Base-by-base conservation (phyloP, 345 rosid species). In the Eucalyptus marginata region DNA sequence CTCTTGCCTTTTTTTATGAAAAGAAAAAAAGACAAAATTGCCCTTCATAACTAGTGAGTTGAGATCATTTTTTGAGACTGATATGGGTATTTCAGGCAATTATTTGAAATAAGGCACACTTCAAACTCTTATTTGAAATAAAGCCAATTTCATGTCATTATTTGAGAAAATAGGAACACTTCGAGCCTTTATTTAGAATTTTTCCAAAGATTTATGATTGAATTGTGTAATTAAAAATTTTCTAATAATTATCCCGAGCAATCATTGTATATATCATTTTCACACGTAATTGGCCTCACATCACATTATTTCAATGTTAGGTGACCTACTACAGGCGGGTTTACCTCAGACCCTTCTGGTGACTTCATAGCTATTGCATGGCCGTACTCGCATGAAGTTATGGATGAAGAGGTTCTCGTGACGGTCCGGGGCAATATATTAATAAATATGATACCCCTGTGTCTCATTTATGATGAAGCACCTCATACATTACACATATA, bases 161-260 rank as follows among this genome's bases (percentile, higher is more conserved):
- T 52, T 52, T 52, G 58, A 52, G 24, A 52, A 52, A 52, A 52
- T 18, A 0, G 18, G 4, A 52, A 0, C 2, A 18, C 2, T 52
- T 8, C 0, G 24, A 0, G 2, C 10, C 0, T 0, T 52, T 0
- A 52, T 18, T 52, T 52, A 52, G 0, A 52, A 20, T 7, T 20
- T 52, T 52, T 52, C 25, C 25, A 52, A 8, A 52, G 58, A 49
- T 52, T 56, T 56, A 56, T 2, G 13, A 56, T 56, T 56, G 13
- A 24, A 56, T 22, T 0, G 62, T 56, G 29, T 56, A 56, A 56
- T 24, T 56, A 56, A 56, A 56, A 10, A 0, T 56, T 24, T 24
- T 56, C 29, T 56, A 25, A 56, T 24, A 56, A 56, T 56, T 24
- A 10, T 24, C 6, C 29, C 13, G 3, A 56, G 62, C 62, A 24